These are phyloP conservation scores for Alternaria sp. DNA, from an alignment of 2,329 filamentous ascomycete genomes.

Conservation along the genomic window DNA sequence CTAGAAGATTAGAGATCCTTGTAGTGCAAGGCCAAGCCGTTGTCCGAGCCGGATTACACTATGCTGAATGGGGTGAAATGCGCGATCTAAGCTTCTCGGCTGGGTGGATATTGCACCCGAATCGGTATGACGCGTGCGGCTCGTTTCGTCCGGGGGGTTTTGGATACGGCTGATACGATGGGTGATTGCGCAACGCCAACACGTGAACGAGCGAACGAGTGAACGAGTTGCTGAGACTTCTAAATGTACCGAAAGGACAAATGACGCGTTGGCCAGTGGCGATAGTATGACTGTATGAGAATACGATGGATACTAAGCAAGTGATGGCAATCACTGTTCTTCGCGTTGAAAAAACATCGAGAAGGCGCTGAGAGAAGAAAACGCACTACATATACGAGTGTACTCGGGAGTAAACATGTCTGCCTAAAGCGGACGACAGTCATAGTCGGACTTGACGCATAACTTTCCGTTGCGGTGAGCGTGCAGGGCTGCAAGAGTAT, in stretches of 20 bases:
- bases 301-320: not conserved
- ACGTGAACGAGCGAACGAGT: not conserved
- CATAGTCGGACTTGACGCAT: not conserved
- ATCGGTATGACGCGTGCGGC: constrained; percentile 6
- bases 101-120: not conserved
- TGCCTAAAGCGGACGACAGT: not conserved
- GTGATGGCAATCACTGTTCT: not conserved
- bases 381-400: not conserved
- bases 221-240: not conserved
- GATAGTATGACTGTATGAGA: not conserved
- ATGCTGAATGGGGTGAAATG: constrained; percentile 1
- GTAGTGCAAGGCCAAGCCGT: constrained; percentile 1
- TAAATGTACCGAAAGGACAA: not conserved
- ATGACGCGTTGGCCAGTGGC: not conserved
- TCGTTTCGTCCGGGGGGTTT: constrained; percentile 8
- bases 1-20: constrained; percentile 11
- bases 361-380: not conserved
- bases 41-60: not conserved
- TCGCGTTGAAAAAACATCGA: not conserved
- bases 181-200: constrained; percentile 3
- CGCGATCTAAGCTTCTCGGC: constrained; percentile 7
- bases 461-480: not conserved
- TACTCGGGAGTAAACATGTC: not conserved
- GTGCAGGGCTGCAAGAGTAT: not conserved
- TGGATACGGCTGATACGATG: constrained; percentile 13